Base-by-base conservation (phyloP, 1,139 yeast species). In the Debaryomyces sp. region DNA sequence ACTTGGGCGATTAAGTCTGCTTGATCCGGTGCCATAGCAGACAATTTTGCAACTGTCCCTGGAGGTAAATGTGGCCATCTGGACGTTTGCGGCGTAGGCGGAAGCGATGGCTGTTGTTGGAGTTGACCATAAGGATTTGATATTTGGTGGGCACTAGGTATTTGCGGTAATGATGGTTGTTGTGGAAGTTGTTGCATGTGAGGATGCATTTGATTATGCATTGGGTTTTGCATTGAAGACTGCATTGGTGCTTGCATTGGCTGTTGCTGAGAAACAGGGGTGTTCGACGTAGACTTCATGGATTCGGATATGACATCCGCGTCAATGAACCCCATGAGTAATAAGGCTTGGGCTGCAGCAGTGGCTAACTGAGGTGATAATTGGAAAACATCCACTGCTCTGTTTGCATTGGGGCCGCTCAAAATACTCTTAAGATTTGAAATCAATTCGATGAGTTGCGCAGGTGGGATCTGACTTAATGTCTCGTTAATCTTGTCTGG, bases 321-420 rank as follows among this genome's bases (percentile, higher is more conserved):
- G 61, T 86, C 88, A 29, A 87, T 81, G 44, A 87, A 75, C 0
- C 94, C 95, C 92, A 87, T 86, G 43, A 85, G 71, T n/a, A 87
- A 64, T 52, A 87, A 70, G 2, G 90, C 88, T 62, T 87, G 94
- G 0, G 91, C 82, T 0, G 88, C 83, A 1, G 88, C 76, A 2
- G 82, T 70, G 4, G 90, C 85, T 41, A 86, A 68, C 44, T 81
- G 77, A 3, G 87, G 84, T 37, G 83, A 79, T 32, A 82, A 71
- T 50, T 73, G 80, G 50, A 84, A 73, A 40, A 82, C 73, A 39
- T 81, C 84, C 12, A 67, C 65, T 5, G 80, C 81, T 51, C 81
- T 74, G 12, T 75, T 71, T 2, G 81, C 73, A 39, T 78, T 77
- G 15, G 84, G 80, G 27, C 84, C 77, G 18, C 73, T 66, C 36